Evolutionary conservation across 108 stramenopile genomes (phyloP).

Genomic region (Cyclotella baltica): DNA sequence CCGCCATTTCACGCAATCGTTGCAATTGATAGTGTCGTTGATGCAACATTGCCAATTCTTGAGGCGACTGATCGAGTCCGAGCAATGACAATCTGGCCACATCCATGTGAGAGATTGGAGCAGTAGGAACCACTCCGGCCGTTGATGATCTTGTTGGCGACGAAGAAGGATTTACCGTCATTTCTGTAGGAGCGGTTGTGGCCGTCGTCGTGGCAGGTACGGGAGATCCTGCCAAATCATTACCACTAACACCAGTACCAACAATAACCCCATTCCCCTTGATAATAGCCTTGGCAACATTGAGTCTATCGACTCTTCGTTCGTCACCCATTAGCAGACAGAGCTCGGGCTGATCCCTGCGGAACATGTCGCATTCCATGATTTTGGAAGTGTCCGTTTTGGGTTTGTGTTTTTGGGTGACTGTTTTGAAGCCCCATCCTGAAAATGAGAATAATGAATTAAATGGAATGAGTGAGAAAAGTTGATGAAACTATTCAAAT

Average conservation of each 20-base stretch:
- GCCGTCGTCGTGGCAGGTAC: neutral
- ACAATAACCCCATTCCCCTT: too few species aligned
- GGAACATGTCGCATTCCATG: slow-evolving; percentile 8
- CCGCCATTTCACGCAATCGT: neutral
- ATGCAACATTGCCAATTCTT: neutral
- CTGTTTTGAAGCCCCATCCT: slow-evolving; percentile 16
- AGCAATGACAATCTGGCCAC: neutral
- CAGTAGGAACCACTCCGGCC: neutral
- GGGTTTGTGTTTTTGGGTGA: neutral
- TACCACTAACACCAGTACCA: too few species aligned
- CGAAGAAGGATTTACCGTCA: too few species aligned
- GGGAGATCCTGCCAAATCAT: neutral
- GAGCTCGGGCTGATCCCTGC: slow-evolving; percentile 18
- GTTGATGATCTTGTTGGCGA: too few species aligned
- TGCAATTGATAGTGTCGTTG: neutral
- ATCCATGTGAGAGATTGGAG: neutral
- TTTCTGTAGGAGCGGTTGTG: too few species aligned
- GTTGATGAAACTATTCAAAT: neutral
- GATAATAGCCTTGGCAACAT: neutral
- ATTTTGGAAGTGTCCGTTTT: neutral
- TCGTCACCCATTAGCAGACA: slow-evolving; percentile 17
- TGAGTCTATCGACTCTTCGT: slow-evolving; percentile 9
- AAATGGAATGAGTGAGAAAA: neutral
- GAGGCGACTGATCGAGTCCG: neutral
- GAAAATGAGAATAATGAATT: too few species aligned